Percentiles rank a stretch among this genome's conserved stretches.
phyloP scores from a whole-genome alignment of 495 filamentous ascomycete genomes.

The Penicillium paxilli region DNA sequence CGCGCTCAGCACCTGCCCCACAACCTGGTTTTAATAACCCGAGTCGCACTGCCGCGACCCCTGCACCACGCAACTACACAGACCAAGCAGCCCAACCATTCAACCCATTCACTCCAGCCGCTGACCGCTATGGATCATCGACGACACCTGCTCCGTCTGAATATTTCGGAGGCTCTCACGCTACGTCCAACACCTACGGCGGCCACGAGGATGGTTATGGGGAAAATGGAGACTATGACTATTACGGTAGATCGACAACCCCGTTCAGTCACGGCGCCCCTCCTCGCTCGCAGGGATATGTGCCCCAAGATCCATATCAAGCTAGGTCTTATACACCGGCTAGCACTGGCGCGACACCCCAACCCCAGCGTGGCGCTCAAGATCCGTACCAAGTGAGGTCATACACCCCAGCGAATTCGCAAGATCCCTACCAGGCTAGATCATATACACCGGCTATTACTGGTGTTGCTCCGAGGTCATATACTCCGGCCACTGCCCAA shows the following conservation, averaged over 20 bases:
- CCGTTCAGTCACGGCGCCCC: not conserved
- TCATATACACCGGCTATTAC: conserved; percentile 1
- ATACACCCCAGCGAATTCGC: conserved; percentile 5
- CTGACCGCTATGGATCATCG: conserved; percentile 15
- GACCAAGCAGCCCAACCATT: conserved; percentile 11
- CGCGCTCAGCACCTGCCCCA: conserved; percentile 10
- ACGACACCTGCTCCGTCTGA: conserved; percentile 1
- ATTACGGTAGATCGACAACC: not conserved
- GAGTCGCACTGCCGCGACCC: not conserved
- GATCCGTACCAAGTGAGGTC: conserved; percentile 5
- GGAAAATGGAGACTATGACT: not conserved
- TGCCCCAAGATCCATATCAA: conserved; percentile 5
- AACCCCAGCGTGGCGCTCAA: not conserved
- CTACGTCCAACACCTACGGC: not conserved
- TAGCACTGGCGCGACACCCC: not conserved
- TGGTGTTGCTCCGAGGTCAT: not conserved
- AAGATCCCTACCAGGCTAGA: conserved; percentile 3
- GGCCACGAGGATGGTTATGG: not conserved
- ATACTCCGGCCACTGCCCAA: not conserved
- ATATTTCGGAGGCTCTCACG: conserved; percentile 4
- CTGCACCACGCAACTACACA: conserved; percentile 18
- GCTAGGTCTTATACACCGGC: not conserved
- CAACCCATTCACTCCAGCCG: conserved; percentile 11
- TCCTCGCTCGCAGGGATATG: not conserved
- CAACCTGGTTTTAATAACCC: conserved; percentile 6